These are phyloP conservation scores for Solioccasus polychromus DNA, from an alignment of 768 basidiomycete genomes.

Conservation along the genomic window DNA sequence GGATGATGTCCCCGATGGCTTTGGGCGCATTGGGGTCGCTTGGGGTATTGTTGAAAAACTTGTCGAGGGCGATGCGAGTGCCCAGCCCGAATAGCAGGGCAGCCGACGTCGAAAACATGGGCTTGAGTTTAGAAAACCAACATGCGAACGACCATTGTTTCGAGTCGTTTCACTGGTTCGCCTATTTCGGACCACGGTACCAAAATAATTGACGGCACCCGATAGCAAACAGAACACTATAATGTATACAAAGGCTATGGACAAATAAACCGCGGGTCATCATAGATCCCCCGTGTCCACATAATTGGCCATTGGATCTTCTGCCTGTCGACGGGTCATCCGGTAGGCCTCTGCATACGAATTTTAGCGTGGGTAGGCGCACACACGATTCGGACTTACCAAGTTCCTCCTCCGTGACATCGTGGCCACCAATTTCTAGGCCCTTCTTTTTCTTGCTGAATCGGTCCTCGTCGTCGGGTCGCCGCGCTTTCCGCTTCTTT, in stretches of 20 bases:
- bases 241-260: neutral
- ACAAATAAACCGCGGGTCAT: constrained; percentile 5
- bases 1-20: constrained; percentile 56
- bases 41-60: constrained; percentile 41
- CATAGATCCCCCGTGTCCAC: constrained; percentile 51
- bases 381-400: constrained; percentile 43
- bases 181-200: constrained; percentile 19
- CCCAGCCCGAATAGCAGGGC: constrained; percentile 74
- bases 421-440: constrained; percentile 53
- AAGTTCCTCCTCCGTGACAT: constrained; percentile 87
- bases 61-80: constrained; percentile 66
- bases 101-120: constrained; percentile 54
- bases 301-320: constrained; percentile 95
- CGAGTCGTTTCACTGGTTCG: constrained; percentile 10
- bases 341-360: constrained; percentile 85
- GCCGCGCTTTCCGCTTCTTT: constrained; percentile 69
- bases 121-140: constrained; percentile 22
- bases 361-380: constrained; percentile 8
- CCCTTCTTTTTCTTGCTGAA: constrained; percentile 61
- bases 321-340: constrained; percentile 62
- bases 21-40: constrained; percentile 30
- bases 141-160: constrained; percentile 3
- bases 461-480: constrained; percentile 51
- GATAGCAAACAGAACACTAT: neutral
- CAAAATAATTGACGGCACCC: constrained; percentile 2